Evolutionary conservation across 768 basidiomycete species (phyloP), one percentile per base, ranked within the genome.

Genomic region (Kwoniella sp.): DNA sequence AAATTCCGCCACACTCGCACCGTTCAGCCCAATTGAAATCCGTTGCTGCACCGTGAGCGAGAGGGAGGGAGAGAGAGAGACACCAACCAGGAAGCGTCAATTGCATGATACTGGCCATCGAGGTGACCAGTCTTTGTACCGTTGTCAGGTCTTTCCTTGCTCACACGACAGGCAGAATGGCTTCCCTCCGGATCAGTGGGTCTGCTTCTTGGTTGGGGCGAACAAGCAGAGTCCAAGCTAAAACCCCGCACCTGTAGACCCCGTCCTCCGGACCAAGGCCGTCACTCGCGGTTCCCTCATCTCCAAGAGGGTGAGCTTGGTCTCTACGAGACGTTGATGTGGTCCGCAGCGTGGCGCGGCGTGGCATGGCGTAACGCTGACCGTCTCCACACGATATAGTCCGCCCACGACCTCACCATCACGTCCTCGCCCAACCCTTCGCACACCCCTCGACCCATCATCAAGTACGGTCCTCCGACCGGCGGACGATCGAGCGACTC

Each of bases 401-500:
- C 49, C 53, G 70, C 65, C n/a, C 63, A 70, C 53, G 70, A 73
- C 32, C 67, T 73, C 23, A 52, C 61, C 46, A 66, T 73, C 33
- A 51, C 62, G 27, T 50, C 57, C 19, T 39, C 52, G 17, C 56
- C 66, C 2, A 42, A 52, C 37, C 44, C 48, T 5, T 39, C 39
- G 7, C 50, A 58, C 8, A 56, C 52, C 3, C 57, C 62, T 19
- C 45, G 56, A 47, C 84, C 88, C 32, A 77, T 88, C 60, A 78
- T 92, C 65, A 81, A 84, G 5, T 78, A 82, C 60, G 92, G 91
- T 17, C 81, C 83, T 46, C 84, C 68, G 11, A 70, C 73, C 11
- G 73, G 73, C 10, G 74, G 74, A 85, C 46, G 91, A 86, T 56
- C 88, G 67, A 85, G 89, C 3, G 84, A 86, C 53, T 84, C 86